Percentiles rank a stretch among this genome's conserved stretches.
Evolutionary conservation across 2,329 filamentous ascomycete genomes (phyloP).

Genomic region (Grosmannia clavigera): DNA sequence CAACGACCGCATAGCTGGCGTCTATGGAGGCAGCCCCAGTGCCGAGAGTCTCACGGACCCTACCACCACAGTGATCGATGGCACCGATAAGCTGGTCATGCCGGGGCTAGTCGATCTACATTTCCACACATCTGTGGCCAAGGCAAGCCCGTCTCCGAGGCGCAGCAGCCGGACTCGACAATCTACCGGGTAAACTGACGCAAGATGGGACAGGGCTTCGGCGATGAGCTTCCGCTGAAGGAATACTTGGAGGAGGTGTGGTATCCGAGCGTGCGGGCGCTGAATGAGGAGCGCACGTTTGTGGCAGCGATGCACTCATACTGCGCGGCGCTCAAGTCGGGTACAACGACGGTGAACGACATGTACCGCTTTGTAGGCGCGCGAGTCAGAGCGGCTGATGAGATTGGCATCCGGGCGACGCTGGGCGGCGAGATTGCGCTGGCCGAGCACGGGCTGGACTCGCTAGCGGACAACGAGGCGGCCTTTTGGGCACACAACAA

Average conservation of each 20-base stretch:
- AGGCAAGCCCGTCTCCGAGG: background rate
- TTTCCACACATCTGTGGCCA: constrained; percentile 3
- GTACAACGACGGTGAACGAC: constrained; percentile 5
- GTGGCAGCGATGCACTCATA: constrained; percentile 2
- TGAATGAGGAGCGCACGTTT: background rate
- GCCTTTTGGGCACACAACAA: background rate
- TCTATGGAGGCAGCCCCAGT: background rate
- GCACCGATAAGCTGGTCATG: constrained; percentile 5
- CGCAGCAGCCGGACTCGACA: background rate
- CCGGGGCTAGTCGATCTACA: constrained; percentile 3
- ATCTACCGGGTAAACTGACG: background rate
- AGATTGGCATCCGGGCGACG: constrained; percentile 5
- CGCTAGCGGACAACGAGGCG: constrained; percentile 1
- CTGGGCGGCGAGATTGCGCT: constrained; percentile 3
- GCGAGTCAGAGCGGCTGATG: background rate
- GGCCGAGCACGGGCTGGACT: background rate
- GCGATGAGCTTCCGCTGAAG: constrained; percentile 2
- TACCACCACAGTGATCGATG: background rate
- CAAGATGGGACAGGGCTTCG: background rate
- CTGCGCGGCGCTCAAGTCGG: constrained; percentile 2
- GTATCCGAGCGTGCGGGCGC: constrained; percentile 2
- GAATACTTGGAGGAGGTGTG: constrained; percentile 3
- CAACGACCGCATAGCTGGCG: background rate
- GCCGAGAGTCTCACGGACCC: background rate
- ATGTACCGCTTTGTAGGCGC: constrained; percentile 4